phyloP scores from a whole-genome alignment of 1,139 yeast species.

The Saccharomyces pastorianus region DNA sequence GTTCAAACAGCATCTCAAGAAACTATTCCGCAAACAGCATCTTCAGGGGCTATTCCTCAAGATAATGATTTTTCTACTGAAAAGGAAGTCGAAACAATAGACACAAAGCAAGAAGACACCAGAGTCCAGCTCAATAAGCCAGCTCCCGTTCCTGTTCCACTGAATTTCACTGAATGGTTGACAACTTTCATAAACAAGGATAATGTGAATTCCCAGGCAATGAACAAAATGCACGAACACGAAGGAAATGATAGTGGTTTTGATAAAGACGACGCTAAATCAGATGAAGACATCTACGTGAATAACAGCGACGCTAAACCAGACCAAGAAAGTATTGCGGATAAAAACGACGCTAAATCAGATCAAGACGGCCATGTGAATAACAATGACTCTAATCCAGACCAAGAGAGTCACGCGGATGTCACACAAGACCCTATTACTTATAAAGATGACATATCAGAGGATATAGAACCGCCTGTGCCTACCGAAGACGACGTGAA shows the following conservation, averaged over 20 bases:
- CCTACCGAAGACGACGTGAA: background rate
- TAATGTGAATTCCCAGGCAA: background rate
- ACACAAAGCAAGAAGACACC: no score
- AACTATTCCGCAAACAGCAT: no score
- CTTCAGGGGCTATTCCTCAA: no score
- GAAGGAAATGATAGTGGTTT: background rate
- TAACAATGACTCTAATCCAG: background rate
- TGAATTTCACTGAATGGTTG: slow-evolving; percentile 16
- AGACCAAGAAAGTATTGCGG: no score
- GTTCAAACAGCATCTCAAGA: no score
- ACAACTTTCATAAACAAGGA: slow-evolving; percentile 15
- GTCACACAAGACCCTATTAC: background rate
- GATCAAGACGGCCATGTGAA: no score
- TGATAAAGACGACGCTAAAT: background rate
- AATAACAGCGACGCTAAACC: no score
- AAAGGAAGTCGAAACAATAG: background rate
- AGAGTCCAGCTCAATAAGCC: no score
- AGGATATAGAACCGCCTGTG: background rate
- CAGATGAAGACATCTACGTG: no score
- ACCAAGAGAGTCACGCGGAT: background rate
- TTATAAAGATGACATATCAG: background rate
- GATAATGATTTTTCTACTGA: no score
- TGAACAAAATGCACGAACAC: background rate
- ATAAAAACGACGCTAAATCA: no score
- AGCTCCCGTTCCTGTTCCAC: slow-evolving; percentile 5